Percentiles rank a stretch among this genome's conserved stretches.
These are phyloP conservation scores for Ogataea populi-albae DNA, from an alignment of 805 yeast species.

Conservation along the genomic window DNA sequence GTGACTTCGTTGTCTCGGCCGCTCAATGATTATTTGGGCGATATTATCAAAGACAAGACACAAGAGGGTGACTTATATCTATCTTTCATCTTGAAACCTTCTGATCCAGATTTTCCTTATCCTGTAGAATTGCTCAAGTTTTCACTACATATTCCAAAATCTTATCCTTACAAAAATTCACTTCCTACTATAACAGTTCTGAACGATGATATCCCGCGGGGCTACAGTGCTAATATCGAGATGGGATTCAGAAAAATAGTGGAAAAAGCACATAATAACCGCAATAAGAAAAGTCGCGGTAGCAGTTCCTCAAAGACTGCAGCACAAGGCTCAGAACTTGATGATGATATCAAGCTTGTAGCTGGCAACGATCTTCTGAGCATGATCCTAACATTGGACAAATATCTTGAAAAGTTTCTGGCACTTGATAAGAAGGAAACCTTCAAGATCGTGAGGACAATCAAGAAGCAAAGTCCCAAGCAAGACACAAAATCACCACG, in stretches of 20 bases:
- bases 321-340: conserved; percentile 9
- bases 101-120: conserved; percentile 73
- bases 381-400: conserved; percentile 53
- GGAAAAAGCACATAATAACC: conserved; percentile 34
- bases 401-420: conserved; percentile 55
- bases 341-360: conserved; percentile 31
- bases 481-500: conserved; percentile 7
- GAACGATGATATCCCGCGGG: conserved; percentile 68
- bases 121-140: conserved; percentile 54
- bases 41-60: conserved; percentile 11
- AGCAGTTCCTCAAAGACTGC: conserved; percentile 13
- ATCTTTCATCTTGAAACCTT: conserved; percentile 48
- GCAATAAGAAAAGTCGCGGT: conserved; percentile 19
- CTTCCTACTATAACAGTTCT: conserved; percentile 53
- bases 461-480: conserved; percentile 13
- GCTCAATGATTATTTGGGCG: conserved; percentile 16
- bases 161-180: conserved; percentile 46
- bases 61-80: conserved; percentile 34
- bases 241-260: conserved; percentile 54
- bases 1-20: conserved; percentile 18
- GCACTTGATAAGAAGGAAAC: conserved; percentile 59
- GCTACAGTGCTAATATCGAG: conserved; percentile 65
- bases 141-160: conserved; percentile 51
- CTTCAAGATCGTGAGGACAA: conserved; percentile 50
- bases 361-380: conserved; percentile 53